Evolutionary conservation across 2,329 filamentous ascomycete genomes (phyloP).

Genomic region (Fusarium vanettenii): DNA sequence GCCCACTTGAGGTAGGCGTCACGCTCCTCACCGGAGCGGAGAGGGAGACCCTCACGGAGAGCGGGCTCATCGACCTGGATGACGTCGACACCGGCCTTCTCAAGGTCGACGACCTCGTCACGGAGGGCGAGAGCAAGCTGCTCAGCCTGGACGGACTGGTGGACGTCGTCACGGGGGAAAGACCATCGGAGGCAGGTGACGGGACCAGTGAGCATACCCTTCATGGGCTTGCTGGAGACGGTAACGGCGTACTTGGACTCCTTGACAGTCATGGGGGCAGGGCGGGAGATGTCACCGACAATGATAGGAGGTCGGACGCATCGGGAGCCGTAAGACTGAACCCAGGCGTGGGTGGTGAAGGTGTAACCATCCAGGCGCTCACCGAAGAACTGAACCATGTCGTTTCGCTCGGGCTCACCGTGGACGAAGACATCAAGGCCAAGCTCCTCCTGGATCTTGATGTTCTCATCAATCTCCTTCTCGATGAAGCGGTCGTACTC

Average conservation of each 20-base stretch:
- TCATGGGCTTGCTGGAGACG: conserved; percentile 99
- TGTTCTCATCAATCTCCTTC: conserved; percentile 95
- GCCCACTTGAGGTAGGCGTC: conserved; percentile 98
- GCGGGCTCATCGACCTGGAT: conserved; percentile 99
- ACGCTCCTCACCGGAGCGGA: conserved; percentile 92
- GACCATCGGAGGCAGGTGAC: conserved; percentile 99
- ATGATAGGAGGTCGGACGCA: conserved; percentile 99
- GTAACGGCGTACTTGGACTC: conserved; percentile 99
- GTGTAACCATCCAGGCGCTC: conserved; percentile 96
- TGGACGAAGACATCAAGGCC: conserved; percentile 97
- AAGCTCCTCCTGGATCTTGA: conserved; percentile 98
- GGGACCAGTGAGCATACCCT: conserved; percentile 99
- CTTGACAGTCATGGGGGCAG: conserved; percentile 98
- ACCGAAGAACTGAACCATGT: conserved; percentile 99
- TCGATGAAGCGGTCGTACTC: conserved; percentile 99
- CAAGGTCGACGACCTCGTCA: conserved; percentile 97
- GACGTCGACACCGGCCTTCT: conserved; percentile 95
- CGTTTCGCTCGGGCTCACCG: conserved; percentile 99
- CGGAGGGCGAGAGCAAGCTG: conserved; percentile 98
- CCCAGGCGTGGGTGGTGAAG: conserved; percentile 99
- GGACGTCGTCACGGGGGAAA: conserved; percentile 99
- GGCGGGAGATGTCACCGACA: conserved; percentile 97
- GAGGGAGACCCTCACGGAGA: conserved; percentile 98
- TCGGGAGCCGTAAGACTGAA: conserved; percentile 97
- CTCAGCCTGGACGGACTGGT: conserved; percentile 98